Percentiles rank a stretch among this genome's conserved stretches.
Evolutionary conservation across 2,329 filamentous ascomycete species (phyloP).

Genomic region (Botrytis pseudocinerea): DNA sequence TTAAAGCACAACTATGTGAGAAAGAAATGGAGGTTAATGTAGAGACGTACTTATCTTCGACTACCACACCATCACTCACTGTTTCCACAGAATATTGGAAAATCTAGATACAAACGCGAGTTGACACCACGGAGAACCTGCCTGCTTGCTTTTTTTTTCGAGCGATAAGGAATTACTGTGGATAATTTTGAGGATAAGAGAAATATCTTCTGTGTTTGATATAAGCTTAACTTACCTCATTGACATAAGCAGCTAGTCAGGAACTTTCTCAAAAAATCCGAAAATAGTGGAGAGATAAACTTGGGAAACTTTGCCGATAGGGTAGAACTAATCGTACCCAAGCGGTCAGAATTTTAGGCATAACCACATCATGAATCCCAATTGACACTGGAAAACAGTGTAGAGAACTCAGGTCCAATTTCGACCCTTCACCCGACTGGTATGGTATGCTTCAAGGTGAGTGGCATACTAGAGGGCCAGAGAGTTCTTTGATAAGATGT

Average conservation of each 20-base stretch:
- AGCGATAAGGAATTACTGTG: slow-evolving; percentile 4
- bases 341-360: background rate
- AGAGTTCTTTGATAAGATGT: background rate
- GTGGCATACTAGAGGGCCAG: background rate
- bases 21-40: background rate
- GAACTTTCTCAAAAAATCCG: background rate
- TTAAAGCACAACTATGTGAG: background rate
- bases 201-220: background rate
- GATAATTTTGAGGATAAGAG: background rate
- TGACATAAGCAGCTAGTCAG: background rate
- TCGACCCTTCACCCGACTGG: background rate
- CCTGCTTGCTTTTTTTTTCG: background rate
- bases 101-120: background rate
- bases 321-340: background rate
- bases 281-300: background rate
- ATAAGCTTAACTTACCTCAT: slow-evolving; percentile 10
- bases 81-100: slow-evolving; percentile 6
- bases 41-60: slow-evolving; percentile 6
- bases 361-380: background rate
- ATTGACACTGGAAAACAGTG: too few relatives aligned
- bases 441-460: background rate
- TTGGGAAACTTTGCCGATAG: slow-evolving; percentile 19
- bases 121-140: slow-evolving; percentile 4
- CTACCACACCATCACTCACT: background rate
- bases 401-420: background rate